These are phyloP conservation scores for Stephania cephalantha DNA, from an alignment of 164 flowering plant genomes.

Conservation along the genomic window DNA sequence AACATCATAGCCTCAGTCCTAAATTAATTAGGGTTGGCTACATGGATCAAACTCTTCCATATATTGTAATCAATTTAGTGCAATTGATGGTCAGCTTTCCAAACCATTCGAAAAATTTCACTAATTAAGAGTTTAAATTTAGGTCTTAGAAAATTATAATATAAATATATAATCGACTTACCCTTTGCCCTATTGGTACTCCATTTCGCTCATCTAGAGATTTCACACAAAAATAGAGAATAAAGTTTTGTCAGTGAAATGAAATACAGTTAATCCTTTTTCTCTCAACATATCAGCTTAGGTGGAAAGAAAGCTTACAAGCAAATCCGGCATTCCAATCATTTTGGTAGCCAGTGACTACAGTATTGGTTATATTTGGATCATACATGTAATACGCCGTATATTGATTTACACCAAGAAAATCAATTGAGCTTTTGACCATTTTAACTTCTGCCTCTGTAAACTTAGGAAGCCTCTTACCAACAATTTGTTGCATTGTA, in stretches of 20 bases:
- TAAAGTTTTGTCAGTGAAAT: not conserved
- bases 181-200: constrained; percentile 23
- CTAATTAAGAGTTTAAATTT: not conserved
- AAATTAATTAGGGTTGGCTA: too few relatives aligned
- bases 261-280: not conserved
- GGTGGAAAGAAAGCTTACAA: constrained; percentile 35
- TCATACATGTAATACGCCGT: constrained; percentile 56
- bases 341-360: constrained; percentile 36
- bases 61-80: too few relatives aligned
- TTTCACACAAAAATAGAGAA: not conserved
- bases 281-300: not conserved
- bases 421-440: constrained; percentile 63
- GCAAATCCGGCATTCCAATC: constrained; percentile 63
- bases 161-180: not conserved
- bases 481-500: constrained; percentile 53
- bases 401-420: constrained; percentile 62
- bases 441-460: constrained; percentile 41
- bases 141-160: not conserved
- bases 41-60: too few relatives aligned
- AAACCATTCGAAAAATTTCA: too few relatives aligned
- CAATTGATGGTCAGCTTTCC: too few relatives aligned
- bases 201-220: constrained; percentile 16
- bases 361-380: constrained; percentile 24
- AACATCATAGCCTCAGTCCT: too few relatives aligned
- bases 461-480: constrained; percentile 56